Evolutionary conservation across 768 basidiomycete genomes (phyloP).

Genomic region (Mycena crocata): DNA sequence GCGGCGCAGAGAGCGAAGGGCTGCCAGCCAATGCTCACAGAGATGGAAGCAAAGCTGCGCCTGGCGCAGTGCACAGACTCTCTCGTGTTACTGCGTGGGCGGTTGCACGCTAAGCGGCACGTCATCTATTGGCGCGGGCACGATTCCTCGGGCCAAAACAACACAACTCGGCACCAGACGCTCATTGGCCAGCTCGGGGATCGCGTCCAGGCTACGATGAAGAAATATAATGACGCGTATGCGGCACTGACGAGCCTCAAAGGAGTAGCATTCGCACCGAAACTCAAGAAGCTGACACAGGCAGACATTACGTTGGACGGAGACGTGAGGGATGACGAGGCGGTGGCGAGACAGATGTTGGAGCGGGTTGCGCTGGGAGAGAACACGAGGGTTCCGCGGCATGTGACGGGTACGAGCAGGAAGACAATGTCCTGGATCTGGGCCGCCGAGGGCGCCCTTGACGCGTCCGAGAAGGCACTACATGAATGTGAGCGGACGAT

Average conservation of each 20-base stretch:
- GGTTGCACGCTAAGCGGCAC: conserved; percentile 13
- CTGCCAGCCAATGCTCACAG: background rate
- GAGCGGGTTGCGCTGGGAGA: background rate
- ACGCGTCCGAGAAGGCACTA: background rate
- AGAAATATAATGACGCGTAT: background rate
- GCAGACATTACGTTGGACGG: no score
- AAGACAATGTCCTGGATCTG: conserved; percentile 22
- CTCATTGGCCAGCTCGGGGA: conserved; percentile 10
- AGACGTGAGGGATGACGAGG: no score
- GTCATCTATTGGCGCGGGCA: conserved; percentile 9
- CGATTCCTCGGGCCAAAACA: conserved; percentile 1
- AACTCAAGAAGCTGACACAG: background rate
- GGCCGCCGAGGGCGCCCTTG: background rate
- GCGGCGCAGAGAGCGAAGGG: background rate
- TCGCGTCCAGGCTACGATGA: background rate
- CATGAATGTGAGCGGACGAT: background rate
- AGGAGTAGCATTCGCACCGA: background rate
- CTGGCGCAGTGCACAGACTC: conserved; percentile 10
- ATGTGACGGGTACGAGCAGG: background rate
- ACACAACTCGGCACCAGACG: background rate
- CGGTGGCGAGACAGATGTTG: no score
- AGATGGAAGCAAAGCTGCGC: conserved; percentile 10
- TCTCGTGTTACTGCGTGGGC: background rate
- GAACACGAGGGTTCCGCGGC: background rate
- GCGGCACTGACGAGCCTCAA: background rate